Conservation (phyloP, 306 rosid genomes). For the Begonia peltatifolia region DNA sequence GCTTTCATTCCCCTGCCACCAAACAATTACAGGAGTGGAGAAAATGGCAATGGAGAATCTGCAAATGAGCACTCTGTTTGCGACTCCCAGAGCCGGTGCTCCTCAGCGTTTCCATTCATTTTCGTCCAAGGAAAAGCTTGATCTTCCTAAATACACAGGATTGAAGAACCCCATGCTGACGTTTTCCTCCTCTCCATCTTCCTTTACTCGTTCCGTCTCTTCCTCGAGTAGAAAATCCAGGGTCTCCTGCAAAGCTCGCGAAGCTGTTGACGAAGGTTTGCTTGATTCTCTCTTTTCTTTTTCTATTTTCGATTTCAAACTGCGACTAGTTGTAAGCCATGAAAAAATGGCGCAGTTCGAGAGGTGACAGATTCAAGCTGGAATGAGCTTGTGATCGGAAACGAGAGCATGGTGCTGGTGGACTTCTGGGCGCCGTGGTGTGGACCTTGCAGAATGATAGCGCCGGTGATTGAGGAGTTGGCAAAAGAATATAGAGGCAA, state of each 20-base stretch:
- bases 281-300: background rate
- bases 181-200: background rate
- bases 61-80: background rate
- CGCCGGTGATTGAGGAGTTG: slow-evolving; percentile 62
- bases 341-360: slow-evolving; percentile 31
- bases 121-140: background rate
- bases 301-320: background rate
- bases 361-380: slow-evolving; percentile 72
- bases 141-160: background rate
- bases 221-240: background rate
- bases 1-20: background rate
- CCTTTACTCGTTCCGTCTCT: background rate
- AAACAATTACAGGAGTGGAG: background rate
- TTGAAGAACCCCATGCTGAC: background rate
- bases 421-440: slow-evolving; percentile 99
- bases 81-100: background rate
- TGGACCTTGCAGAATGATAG: slow-evolving; percentile 87
- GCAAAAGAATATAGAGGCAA: slow-evolving; percentile 74
- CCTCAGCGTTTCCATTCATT: background rate
- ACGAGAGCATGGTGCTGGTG: slow-evolving; percentile 64
- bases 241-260: slow-evolving; percentile 1
- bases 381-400: slow-evolving; percentile 48
- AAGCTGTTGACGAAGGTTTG: background rate
- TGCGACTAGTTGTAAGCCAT: background rate
- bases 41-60: background rate